Evolutionary conservation across 2,329 filamentous ascomycete genomes (phyloP), one percentile per base, ranked within the genome.

Genomic region (Colletotrichum neosansevieriae): DNA sequence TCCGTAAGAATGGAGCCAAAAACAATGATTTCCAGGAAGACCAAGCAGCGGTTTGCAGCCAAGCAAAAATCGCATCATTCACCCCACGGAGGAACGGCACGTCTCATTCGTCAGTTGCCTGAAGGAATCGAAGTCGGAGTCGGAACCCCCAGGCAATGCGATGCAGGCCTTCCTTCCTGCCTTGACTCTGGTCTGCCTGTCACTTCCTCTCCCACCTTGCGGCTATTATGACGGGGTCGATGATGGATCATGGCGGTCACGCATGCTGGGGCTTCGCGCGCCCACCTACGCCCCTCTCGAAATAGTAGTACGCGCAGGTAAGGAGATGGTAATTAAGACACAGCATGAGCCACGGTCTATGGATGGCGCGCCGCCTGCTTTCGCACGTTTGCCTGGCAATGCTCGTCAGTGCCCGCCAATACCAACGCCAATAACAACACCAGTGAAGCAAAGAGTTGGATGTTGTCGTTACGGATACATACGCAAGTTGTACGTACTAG

Each of bases 61-160:
- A 60, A 56, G 62, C 38, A 53, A 51, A 17, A 34, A 67, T 67
- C 51, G 59, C 64, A 63, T 67, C 64, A 67, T 63, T 34, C 59
- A 63, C 51, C 51, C 59, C 64, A 63, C 50, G 56, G 19, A 42
- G 7, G 17, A 29, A 12, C 34, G 3, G 50, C 12, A 15, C 15
- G 29, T 47, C 64, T 67, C 38, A 67, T 67, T 58, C 50, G 64
- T 29, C 64, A 44, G 64, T 51, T 21, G 42, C n/a, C 11, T 34
- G 42, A 64, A 50, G 61, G 61, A 54, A 49, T 44, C 53, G 50
- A 57, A 6, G 58, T 57, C 34, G 58, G 63, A 57, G 58, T 59
- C 42, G 57, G 58, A 58, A 38, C 56, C 61, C 53, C 61, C 62
- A 54, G 60, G 56, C 24, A 47, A 38, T 47, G 42, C 49, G 45